phyloP scores from a whole-genome alignment of 768 basidiomycete species.

The Kwoniella shandongensis region DNA sequence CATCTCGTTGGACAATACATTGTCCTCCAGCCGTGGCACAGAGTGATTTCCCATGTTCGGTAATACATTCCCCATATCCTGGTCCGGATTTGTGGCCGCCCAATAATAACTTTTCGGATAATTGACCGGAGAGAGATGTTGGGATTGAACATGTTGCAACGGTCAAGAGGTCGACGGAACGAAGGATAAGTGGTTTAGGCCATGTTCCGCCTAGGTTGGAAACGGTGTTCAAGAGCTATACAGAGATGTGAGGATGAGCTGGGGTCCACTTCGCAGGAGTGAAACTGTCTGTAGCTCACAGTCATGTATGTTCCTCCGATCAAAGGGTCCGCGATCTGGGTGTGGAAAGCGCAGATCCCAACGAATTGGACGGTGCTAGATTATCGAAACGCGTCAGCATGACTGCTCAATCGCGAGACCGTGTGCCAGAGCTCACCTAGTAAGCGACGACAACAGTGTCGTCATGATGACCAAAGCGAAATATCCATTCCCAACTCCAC shows the following conservation, averaged over 20 bases:
- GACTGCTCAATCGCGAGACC: too few species aligned
- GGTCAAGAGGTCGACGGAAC: constrained; percentile 88
- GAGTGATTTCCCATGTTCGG: constrained; percentile 78
- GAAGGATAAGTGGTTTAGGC: constrained; percentile 91
- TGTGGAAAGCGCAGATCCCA: constrained; percentile 98
- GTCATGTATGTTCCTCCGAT: constrained; percentile 99
- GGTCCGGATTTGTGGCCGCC: background rate
- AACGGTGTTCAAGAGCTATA: constrained; percentile 87
- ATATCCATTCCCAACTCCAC: constrained; percentile 59
- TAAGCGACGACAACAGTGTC: constrained; percentile 79
- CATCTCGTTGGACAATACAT: constrained; percentile 83
- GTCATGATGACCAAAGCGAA: constrained; percentile 76
- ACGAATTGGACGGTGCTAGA: constrained; percentile 95
- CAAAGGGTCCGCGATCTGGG: constrained; percentile 88
- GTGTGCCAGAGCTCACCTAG: too few species aligned
- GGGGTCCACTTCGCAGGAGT: too few species aligned
- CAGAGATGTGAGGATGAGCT: constrained; percentile 16
- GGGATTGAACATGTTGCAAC: constrained; percentile 67
- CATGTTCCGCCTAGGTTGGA: constrained; percentile 94
- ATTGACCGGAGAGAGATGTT: background rate
- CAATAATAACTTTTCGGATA: background rate
- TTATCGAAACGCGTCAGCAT: background rate
- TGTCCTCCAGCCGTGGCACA: constrained; percentile 74
- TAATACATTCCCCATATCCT: constrained; percentile 77
- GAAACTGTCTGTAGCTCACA: constrained; percentile 63